Base-by-base conservation (phyloP, 129 eudicot genomes). In the Artemisia argyi region DNA sequence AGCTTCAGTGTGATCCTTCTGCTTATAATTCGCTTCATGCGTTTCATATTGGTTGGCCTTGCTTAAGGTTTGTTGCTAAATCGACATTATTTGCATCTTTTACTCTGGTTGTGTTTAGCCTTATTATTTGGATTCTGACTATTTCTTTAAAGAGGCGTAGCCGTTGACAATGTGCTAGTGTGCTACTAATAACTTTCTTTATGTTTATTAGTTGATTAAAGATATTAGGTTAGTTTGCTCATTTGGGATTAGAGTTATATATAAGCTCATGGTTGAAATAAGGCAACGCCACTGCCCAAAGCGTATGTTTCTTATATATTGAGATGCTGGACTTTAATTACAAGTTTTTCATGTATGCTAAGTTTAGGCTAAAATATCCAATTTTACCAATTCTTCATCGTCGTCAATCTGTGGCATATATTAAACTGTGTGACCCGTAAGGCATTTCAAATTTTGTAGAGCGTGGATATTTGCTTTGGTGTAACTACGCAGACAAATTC, bases 21-120 rank as follows among this genome's bases (percentile, higher is more conserved):
- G 97, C 99, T 64, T 95, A 95, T 61, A 87, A 95, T 72, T 90
- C 99, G 51, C 96, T 90, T 55, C 97, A 95, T 48, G 97, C 91
- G 24, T 90, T 94, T 57, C 87, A 94, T 73, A 81, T 87, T 73
- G 98, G 98, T n/a, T 94, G 98, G 98, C 97, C 98, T 24, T 95
- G 96, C 66, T 86, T 95, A 68, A 95, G 97, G 99, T 94, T 28
- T 5, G 28, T 35, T 50, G 17, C 39, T 59, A 13, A 28, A 28
- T 28, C 4, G 30, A 28, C 30, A 3, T 39, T 39, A 39, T 39
- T 39, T 39, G 44, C 7, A 5, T 1, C 44, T 39, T 39, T 39
- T 39, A 7, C 16, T 50, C 22, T 39, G n/a, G 30, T 28, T 49
- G 14, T 24, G 7, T 16, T 30, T 11, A n/a, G 18, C 32, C 24